Percentiles rank a stretch among this genome's conserved stretches.
These are phyloP conservation scores for Fusarium penzigii DNA, from an alignment of 2,329 filamentous ascomycete species.

Conservation along the genomic window DNA sequence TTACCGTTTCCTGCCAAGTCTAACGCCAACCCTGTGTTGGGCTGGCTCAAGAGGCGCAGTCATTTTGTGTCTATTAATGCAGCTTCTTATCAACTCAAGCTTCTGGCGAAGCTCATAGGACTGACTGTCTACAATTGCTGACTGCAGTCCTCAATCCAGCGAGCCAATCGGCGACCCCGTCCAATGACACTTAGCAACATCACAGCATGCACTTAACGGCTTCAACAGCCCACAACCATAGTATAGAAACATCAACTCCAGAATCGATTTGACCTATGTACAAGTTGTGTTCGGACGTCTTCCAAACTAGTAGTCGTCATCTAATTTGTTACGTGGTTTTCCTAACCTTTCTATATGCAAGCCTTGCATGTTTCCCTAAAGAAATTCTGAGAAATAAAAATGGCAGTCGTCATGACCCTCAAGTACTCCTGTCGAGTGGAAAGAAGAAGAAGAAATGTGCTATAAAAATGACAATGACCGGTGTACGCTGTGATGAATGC, in stretches of 20 bases:
- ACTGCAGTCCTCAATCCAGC: no score
- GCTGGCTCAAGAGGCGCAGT: no score
- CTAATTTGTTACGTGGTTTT: slow-evolving; percentile 32
- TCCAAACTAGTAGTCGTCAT: slow-evolving; percentile 29
- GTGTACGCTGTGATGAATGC: slow-evolving; percentile 31
- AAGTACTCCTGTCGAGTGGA: slow-evolving; percentile 31
- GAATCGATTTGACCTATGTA: slow-evolving; percentile 33
- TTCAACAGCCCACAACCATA: slow-evolving; percentile 13
- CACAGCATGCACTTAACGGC: not conserved
- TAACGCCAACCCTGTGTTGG: not conserved
- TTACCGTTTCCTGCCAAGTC: slow-evolving; percentile 8
- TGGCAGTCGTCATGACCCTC: slow-evolving; percentile 33
- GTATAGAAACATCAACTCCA: slow-evolving; percentile 23
- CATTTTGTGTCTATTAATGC: no score
- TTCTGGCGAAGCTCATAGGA: no score
- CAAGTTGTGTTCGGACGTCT: slow-evolving; percentile 25
- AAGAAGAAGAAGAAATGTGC: slow-evolving; percentile 14
- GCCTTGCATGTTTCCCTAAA: slow-evolving; percentile 28
- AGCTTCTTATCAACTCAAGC: no score
- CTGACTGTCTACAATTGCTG: no score
- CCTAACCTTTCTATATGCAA: slow-evolving; percentile 38
- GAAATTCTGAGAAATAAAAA: slow-evolving; percentile 25
- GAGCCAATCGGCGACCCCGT: not conserved
- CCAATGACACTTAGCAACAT: not conserved
- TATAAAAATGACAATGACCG: slow-evolving; percentile 27